Conservation (phyloP, 179 eudicot species). For the Beta macrorhiza region DNA sequence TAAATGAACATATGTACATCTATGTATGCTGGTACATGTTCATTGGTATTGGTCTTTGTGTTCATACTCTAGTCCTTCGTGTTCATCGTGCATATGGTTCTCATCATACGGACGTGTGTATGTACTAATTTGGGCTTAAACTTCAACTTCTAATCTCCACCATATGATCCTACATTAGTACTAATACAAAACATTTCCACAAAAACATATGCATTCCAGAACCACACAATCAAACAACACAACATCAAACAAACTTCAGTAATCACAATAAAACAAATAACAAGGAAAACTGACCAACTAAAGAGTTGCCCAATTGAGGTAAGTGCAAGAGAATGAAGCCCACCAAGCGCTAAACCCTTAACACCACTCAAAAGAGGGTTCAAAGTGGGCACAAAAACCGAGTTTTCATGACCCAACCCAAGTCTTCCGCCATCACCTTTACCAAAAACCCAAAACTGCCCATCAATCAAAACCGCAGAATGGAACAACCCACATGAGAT, state of each 20-base stretch:
- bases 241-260: too few species aligned
- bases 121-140: too few species aligned
- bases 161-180: background rate
- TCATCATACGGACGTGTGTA: too few species aligned
- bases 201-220: too few species aligned
- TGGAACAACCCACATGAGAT: slow-evolving; percentile 83
- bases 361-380: slow-evolving; percentile 49
- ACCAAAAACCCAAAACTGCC: slow-evolving; percentile 86
- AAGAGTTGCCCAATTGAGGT: slow-evolving; percentile 60
- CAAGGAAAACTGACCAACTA: slow-evolving; percentile 62
- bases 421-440: slow-evolving; percentile 94
- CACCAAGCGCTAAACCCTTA: slow-evolving; percentile 69
- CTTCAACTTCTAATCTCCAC: background rate
- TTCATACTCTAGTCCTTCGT: too few species aligned
- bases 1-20: too few species aligned
- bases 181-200: background rate
- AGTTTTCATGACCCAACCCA: slow-evolving; percentile 70
- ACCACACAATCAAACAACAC: too few species aligned
- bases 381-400: slow-evolving; percentile 50
- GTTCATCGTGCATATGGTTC: too few species aligned
- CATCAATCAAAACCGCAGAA: slow-evolving; percentile 61
- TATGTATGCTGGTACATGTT: too few species aligned
- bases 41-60: too few species aligned
- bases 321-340: slow-evolving; percentile 82
- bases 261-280: background rate